phyloP scores from a whole-genome alignment of 2,329 filamentous ascomycete genomes.

The Cryphonectria parasitica region DNA sequence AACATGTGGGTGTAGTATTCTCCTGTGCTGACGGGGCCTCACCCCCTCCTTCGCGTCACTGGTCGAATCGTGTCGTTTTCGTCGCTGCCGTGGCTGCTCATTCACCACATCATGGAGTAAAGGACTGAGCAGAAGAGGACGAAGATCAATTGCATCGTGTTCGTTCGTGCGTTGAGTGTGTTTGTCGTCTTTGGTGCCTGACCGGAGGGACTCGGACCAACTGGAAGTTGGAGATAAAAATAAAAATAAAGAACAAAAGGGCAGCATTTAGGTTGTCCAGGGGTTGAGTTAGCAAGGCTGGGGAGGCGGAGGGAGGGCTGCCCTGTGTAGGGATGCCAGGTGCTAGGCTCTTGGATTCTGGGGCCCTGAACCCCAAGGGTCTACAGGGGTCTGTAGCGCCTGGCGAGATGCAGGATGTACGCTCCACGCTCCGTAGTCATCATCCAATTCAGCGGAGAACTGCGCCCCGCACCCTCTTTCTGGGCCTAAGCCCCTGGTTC shows the following conservation, averaged over 20 bases:
- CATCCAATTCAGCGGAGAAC: neutral
- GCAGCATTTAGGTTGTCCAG: conserved; percentile 4
- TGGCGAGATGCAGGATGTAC: neutral
- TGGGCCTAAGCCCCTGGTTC: conserved; percentile 17
- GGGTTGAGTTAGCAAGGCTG: neutral
- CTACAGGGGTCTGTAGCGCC: neutral
- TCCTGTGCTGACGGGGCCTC: neutral
- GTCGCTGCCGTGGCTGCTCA: neutral
- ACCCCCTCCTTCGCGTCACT: neutral
- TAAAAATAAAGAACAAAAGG: conserved; percentile 1
- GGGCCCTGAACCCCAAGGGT: neutral
- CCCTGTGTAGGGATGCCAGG: neutral
- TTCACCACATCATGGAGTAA: conserved; percentile 4
- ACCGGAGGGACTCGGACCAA: neutral
- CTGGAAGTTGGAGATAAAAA: neutral
- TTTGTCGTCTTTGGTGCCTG: conserved; percentile 2
- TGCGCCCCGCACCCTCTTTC: conserved; percentile 21
- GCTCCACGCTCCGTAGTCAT: neutral
- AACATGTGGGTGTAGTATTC: neutral
- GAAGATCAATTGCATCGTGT: neutral
- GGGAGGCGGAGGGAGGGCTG: conserved; percentile 4
- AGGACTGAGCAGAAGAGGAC: neutral
- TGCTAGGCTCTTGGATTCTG: neutral
- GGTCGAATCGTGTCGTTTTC: neutral
- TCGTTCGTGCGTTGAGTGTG: neutral